phyloP scores from a whole-genome alignment of 345 rosid species.

The Sonneratia caseolaris region DNA sequence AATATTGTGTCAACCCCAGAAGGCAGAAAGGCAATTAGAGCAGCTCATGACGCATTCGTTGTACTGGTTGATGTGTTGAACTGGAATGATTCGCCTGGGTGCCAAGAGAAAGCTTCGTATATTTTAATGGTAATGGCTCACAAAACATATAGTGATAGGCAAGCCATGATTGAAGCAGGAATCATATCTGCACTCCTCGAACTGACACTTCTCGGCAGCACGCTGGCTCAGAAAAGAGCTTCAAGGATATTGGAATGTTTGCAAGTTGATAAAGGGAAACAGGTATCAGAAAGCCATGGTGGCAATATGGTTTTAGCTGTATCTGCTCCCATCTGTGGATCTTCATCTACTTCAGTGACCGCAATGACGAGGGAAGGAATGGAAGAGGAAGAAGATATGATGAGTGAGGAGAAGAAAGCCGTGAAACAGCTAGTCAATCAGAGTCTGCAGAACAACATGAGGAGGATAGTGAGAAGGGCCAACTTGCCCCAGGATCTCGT shows the following conservation, averaged over 20 bases:
- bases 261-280: slow-evolving; percentile 86
- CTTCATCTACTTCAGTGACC: slow-evolving; percentile 40
- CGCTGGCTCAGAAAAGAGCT: slow-evolving; percentile 92
- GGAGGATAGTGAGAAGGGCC: slow-evolving; percentile 82
- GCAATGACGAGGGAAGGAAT: slow-evolving; percentile 31
- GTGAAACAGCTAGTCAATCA: slow-evolving; percentile 83
- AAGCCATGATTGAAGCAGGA: slow-evolving; percentile 90
- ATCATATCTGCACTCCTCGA: slow-evolving; percentile 73
- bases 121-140: slow-evolving; percentile 91
- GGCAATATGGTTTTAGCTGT: slow-evolving; percentile 51
- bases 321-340: slow-evolving; percentile 82
- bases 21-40: slow-evolving; percentile 71
- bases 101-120: slow-evolving; percentile 91
- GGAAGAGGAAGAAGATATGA: slow-evolving; percentile 49
- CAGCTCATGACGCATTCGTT: slow-evolving; percentile 45
- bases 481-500: slow-evolving; percentile 78
- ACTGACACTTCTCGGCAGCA: slow-evolving; percentile 76
- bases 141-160: slow-evolving; percentile 75
- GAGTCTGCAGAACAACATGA: slow-evolving; percentile 89
- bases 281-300: slow-evolving; percentile 46
- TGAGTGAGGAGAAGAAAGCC: slow-evolving; percentile 90
- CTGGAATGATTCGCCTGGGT: slow-evolving; percentile 82
- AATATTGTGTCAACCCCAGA: slow-evolving; percentile 66
- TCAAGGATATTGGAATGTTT: slow-evolving; percentile 78
- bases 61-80: slow-evolving; percentile 76